Evolutionary conservation across 129 eudicot species (phyloP), one percentile per base, ranked within the genome.

Genomic region (Ambrosia trifida): DNA sequence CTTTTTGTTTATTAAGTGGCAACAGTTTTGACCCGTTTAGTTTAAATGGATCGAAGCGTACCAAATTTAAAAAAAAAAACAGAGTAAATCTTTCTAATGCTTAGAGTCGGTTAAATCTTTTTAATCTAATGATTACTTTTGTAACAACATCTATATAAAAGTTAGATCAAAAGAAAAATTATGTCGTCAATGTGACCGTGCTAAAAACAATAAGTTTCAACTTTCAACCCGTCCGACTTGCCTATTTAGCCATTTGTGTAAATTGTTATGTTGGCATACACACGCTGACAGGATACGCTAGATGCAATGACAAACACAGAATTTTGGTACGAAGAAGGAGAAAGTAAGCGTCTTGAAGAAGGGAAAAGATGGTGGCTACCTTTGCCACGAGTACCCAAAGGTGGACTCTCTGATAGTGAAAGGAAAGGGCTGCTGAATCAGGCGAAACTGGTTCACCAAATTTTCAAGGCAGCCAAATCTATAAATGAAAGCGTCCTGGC

Each of bases 381-480:
- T 0, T 78, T 68, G 20, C 99, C 97, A 8, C 87, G 62, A 41
- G 89, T 95, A 31, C 99, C 99, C 30, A 66, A 64, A 62, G 65
- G 82, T 36, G 99, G 99, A 64, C 96, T 95, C 52, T 90, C 96
- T 0, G 85, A 84, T 35, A 57, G 32, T 32, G 86, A 83, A 60
- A 84, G 96, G 69, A 90, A 81, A 79, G 83, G 80, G 73, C 53
- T 95, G 88, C 69, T 83, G 44, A 73, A 80, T 66, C 83, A 69
- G 75, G 94, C 96, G 14, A 90, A 84, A 77, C 41, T 85, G 68
- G 86, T 88, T 16, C 81, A 85, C 73, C 97, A 95, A 73, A 81
- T 88, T 11, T 95, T 84, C 75, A 95, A 95, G 84, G 99, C 97
- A 32, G 89, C 97, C 33, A 95, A 90, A 79, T 62, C 97, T n/a